Conservation (phyloP, 2,329 filamentous ascomycete species). For the Cercospora nicotianae region DNA sequence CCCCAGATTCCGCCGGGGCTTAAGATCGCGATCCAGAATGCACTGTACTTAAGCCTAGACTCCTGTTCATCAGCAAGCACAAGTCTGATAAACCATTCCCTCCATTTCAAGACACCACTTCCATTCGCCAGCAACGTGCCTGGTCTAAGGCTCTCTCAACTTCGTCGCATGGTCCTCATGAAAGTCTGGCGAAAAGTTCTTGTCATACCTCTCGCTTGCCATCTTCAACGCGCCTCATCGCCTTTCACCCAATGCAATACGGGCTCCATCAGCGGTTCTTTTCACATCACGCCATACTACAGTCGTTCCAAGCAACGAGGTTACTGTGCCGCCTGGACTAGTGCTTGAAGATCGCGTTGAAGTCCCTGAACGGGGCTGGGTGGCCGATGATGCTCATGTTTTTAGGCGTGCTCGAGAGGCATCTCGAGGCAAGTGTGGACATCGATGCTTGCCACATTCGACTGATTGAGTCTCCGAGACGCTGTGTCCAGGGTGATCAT, state of each 20-base stretch:
- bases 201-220: neutral
- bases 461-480: neutral
- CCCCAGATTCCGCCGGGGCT: neutral
- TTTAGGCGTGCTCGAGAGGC: neutral
- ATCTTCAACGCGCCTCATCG: no score
- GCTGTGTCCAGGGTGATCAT: neutral
- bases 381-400: neutral
- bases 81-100: neutral
- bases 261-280: no score
- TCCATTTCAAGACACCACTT: neutral
- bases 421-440: neutral
- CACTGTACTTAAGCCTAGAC: neutral
- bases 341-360: neutral
- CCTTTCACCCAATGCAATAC: no score
- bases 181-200: neutral
- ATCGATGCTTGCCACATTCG: neutral
- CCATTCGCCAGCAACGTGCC: neutral
- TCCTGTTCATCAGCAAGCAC: neutral
- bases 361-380: neutral
- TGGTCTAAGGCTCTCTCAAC: neutral
- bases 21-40: neutral
- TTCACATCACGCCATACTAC: no score
- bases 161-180: neutral
- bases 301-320: neutral
- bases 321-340: neutral